Base-by-base conservation (phyloP, 495 filamentous ascomycete species). In the Aspergillus egyptiacus region DNA sequence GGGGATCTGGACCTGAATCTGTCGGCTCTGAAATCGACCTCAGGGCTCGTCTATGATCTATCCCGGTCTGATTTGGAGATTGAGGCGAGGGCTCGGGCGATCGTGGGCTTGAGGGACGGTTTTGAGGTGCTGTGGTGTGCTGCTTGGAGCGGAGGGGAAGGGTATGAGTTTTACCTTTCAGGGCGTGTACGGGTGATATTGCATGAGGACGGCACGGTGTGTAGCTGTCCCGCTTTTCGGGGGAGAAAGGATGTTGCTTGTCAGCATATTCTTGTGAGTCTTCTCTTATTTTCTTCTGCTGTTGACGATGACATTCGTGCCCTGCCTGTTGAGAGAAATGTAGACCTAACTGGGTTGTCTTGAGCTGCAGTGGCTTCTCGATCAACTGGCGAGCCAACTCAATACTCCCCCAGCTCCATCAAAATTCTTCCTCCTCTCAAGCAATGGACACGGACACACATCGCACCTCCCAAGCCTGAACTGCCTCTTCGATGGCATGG, bases 181-280 rank as follows among this genome's bases (percentile, higher is more conserved):
- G 67, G 72, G 49, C 60, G 56, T 18, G 60, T 62, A 2, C 63
- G 54, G 11, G 65, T 73, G 19, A 4, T 30, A 3, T 13, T 20
- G 15, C n/a, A 14, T 11, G 27, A 5, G 4, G 41, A 44, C 5
- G 35, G 54, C 61, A 32, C 37, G 57, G 6, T 59, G 54, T 75
- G 72, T 48, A 70, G 65, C 32, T 75, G 72, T 36, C 57, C 58
- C 18, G 58, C 59, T 31, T 73, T 68, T 31, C 32, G 57, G 23
- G 48, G 45, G 33, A 57, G 51, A 18, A 57, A 65, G n/a, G 57
- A 58, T 13, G 60, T 64, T 28, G 68, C 70, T 5, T 75, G 70
- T 38, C 67, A 69, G 24, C 72, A 75, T 50, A 71, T 75, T 30
- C 73, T 72, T 56, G 72, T 73, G 51, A 64, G 70, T 59, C 11